Conservation (phyloP, 495 filamentous ascomycete genomes). For the Tetracladium setigerum region DNA sequence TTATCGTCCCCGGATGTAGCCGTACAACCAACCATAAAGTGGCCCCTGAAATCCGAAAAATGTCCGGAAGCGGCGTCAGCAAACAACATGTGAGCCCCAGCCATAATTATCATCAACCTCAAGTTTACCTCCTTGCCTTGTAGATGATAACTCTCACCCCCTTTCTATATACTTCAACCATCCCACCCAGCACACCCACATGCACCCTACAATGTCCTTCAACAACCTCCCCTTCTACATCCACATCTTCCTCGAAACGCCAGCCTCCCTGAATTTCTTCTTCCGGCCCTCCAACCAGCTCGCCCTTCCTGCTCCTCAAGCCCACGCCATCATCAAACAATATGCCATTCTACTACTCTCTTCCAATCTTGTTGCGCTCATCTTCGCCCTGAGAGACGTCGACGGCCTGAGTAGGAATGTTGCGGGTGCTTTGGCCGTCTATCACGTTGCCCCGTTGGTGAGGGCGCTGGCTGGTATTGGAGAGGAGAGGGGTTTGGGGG, state of each 20-base stretch:
- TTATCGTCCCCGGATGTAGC: no score
- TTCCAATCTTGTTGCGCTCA: conserved; percentile 25
- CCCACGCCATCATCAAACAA: conserved; percentile 27
- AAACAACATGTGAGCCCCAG: no score
- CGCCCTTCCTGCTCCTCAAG: conserved; percentile 15
- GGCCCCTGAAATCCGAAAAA: no score
- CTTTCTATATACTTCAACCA: no score
- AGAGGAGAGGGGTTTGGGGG: conserved; percentile 8
- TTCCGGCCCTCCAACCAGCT: conserved; percentile 26
- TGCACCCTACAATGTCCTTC: neutral
- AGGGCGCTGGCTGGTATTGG: conserved; percentile 13
- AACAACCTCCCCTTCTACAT: conserved; percentile 21
- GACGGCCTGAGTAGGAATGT: conserved; percentile 19
- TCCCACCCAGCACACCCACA: neutral
- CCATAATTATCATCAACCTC: no score
- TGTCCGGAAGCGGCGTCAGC: no score
- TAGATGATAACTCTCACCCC: no score
- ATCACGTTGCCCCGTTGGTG: conserved; percentile 26
- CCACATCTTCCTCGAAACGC: conserved; percentile 27
- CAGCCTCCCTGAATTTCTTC: conserved; percentile 27
- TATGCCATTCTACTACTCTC: conserved; percentile 27
- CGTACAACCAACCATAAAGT: no score
- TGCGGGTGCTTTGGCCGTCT: conserved; percentile 25
- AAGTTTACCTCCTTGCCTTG: no score
- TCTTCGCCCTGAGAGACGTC: conserved; percentile 16